A percentile compares a stretch with the other conserved stretches of the same genome.
Conservation (phyloP, 1,284 basidiomycete species). For the Ceratobasidium sp. region DNA sequence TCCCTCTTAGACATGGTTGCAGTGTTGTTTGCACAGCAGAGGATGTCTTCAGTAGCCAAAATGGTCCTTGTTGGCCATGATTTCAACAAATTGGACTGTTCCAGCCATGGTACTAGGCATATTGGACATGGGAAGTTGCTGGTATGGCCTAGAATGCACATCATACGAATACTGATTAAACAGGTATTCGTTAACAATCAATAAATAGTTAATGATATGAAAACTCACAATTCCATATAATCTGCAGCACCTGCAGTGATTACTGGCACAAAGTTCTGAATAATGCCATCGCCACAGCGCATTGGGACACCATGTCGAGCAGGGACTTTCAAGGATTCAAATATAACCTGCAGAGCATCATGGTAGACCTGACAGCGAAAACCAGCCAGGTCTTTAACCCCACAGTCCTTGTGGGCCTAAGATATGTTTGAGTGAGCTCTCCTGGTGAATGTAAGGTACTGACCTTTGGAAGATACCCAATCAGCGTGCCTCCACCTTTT, state of each 20-base stretch:
- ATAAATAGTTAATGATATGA: not conserved
- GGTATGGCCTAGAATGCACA: not conserved
- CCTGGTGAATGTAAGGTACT: not conserved
- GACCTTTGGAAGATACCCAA: conserved; percentile 9
- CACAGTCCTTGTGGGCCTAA: not conserved
- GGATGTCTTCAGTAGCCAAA: not conserved
- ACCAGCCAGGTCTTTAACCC: not conserved
- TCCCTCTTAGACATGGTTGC: not conserved
- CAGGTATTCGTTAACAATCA: not conserved
- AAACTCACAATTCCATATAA: conserved; percentile 6
- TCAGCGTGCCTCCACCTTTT: not conserved
- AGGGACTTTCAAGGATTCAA: not conserved
- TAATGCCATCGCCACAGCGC: conserved; percentile 6
- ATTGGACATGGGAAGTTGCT: not conserved
- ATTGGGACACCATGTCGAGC: not conserved
- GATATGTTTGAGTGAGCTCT: not conserved
- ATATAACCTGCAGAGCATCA: not conserved
- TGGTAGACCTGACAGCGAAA: conserved; percentile 8
- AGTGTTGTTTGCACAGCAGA: not conserved
- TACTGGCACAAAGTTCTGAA: not conserved
- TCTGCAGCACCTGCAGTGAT: not conserved
- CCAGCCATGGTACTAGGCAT: not conserved
- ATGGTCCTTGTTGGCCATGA: not conserved
- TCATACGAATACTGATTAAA: not conserved
- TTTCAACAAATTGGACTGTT: not conserved